Evolutionary conservation across 805 yeast genomes (phyloP).

Genomic region (Debaryomyces hansenii): DNA sequence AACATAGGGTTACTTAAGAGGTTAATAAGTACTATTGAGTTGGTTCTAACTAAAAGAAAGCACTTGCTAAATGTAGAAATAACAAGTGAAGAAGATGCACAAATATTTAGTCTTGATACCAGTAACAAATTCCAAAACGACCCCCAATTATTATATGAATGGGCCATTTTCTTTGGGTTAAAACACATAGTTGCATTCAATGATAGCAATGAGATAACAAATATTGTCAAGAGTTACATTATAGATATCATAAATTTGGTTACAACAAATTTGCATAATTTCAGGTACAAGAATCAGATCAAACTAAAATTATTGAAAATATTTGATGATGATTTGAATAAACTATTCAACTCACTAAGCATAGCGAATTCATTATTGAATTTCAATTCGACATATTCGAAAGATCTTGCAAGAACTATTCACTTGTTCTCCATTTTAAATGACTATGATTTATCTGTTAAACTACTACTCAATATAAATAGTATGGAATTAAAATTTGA

Average conservation of each 20-base stretch:
- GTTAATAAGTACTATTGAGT: slow-evolving; percentile 29
- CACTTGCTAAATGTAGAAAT: slow-evolving; percentile 22
- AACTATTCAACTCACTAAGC: slow-evolving; percentile 12
- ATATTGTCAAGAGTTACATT: slow-evolving; percentile 31
- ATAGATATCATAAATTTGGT: slow-evolving; percentile 32
- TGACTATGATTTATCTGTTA: slow-evolving; percentile 33
- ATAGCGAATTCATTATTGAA: neutral
- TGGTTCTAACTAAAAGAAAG: slow-evolving; percentile 32
- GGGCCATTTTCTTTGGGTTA: slow-evolving; percentile 29
- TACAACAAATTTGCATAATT: slow-evolving; percentile 27
- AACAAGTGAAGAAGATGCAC: slow-evolving; percentile 6
- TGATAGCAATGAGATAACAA: slow-evolving; percentile 11
- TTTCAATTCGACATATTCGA: neutral
- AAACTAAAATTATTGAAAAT: slow-evolving; percentile 15
- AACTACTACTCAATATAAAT: slow-evolving; percentile 22
- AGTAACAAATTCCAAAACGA: neutral
- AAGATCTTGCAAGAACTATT: slow-evolving; percentile 4
- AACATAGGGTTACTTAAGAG: slow-evolving; percentile 5
- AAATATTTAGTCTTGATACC: neutral
- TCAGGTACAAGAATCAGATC: slow-evolving; percentile 21
- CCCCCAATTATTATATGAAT: slow-evolving; percentile 23
- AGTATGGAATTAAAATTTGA: slow-evolving; percentile 28
- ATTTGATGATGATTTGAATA: slow-evolving; percentile 16
- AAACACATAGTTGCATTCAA: slow-evolving; percentile 21
- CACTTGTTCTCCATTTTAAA: slow-evolving; percentile 38